Base-by-base conservation (phyloP, 2,329 filamentous ascomycete species). In the Chrysosphaeria jannelii region DNA sequence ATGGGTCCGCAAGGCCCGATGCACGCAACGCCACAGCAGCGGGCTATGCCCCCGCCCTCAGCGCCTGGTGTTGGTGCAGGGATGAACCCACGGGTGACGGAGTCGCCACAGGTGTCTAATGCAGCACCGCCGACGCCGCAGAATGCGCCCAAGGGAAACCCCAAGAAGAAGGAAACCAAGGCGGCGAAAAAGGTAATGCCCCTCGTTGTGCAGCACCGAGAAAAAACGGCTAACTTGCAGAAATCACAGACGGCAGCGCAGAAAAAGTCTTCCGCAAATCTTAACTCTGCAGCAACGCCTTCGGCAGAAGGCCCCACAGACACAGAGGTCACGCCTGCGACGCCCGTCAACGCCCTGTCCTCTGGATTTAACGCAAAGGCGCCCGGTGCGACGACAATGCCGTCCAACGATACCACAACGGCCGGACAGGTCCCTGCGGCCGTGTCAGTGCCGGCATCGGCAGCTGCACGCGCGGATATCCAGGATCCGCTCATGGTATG, bases 121-220 rank as follows among this genome's bases (percentile, higher is more conserved):
- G 55, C 61, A 5, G 68, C 67, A 17, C 72, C 74, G 1, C 72
- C 72, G 2, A 85, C 74, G 4, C 74, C 74, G 2, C 65, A 61
- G 24, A 69, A 75, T 38, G 42, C 50, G 2, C 67, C 64, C 37
- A 81, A 81, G 48, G 44, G 67, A 4, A 64, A 60, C 16, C 68
- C 70, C 1, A 78, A 75, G 43, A 81, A 81, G 56, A 72, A 75
- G 49, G 61, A 64, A 15, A 48, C 46, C 5, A 68, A 67, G 43
- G 54, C 50, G 29, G 49, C 57, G 5, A 70, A 67, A 42, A 50
- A 75, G 63, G 68, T 72, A 56, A 18, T 36, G 14, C 14, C 20
- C 21, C 5, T 11, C 21, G 8, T 16, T 19, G 6, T 15, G 5
- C 18, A 12, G 10, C 18, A 18, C 16, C n/a, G n/a, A n/a, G 16